Evolutionary conservation across 2,329 filamentous ascomycete species (phyloP), one percentile per base, ranked within the genome.

Genomic region (Neonectria ditissima): DNA sequence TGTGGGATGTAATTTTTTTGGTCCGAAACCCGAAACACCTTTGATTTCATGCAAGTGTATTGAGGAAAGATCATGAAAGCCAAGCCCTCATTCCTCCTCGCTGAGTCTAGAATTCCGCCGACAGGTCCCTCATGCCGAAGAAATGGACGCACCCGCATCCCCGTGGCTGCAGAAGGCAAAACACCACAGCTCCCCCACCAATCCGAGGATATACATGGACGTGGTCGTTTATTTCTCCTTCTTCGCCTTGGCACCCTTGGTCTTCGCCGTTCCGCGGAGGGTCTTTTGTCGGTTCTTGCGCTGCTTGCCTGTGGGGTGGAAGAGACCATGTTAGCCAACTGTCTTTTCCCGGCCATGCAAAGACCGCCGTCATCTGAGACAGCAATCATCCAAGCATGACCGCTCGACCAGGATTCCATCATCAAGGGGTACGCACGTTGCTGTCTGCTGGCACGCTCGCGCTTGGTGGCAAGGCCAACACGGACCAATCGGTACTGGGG

Each of bases 201-300:
- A 64, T 67, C 67, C 70, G 66, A 73, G 68, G 72, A 71, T 75
- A 73, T 75, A 76, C 74, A 77, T 73, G 68, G 67, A 70, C 75
- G 77, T 80, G 74, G 75, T 52, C 71, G 82, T 84, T 86, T 93
- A 93, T 89, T 92, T 90, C 85, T 93, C 93, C 92, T 97, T 97
- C 90, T 97, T 96, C 84, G 92, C 89, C 87, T 91, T 90, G 81
- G 91, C 91, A 83, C 94, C 94, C 93, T 97, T 97, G 88, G 91
- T 90, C 93, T 99, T 99, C 80, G 94, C 95, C 78, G 93, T 97
- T 82, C 96, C 96, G 77, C 96, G 92, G 84, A 97, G 92, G 82
- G 95, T 96, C 94, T 99, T 98, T 86, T 92, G 90, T 84, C 95
- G 91, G 93, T 99, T 99, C 93, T 99, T 99, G 88, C 96, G 92